Percentiles rank a stretch among this genome's conserved stretches.
phyloP scores from a whole-genome alignment of 345 rosid species.

The Ceriops tagal region DNA sequence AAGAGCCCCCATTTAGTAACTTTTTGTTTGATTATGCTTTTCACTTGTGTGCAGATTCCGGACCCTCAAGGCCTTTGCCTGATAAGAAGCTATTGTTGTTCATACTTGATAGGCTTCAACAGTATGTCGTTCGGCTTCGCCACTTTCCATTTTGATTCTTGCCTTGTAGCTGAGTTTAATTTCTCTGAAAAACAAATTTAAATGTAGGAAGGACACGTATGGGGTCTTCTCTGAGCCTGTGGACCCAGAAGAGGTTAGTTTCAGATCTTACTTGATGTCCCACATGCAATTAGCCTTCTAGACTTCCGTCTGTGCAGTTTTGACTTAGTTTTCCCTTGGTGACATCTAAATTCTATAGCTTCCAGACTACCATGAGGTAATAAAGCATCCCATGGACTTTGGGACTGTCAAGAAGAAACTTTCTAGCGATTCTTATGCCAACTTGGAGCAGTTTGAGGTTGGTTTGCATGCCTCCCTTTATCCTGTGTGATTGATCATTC shows the following conservation, averaged over 20 bases:
- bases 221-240: conserved; percentile 30
- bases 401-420: conserved; percentile 25
- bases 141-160: conserved; percentile 3
- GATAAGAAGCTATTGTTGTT: conserved; percentile 25
- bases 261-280: neutral
- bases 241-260: conserved; percentile 26
- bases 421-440: conserved; percentile 14
- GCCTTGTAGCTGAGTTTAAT: neutral
- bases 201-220: conserved; percentile 33
- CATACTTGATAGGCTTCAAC: conserved; percentile 31
- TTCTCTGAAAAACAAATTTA: neutral
- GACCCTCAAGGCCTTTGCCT: conserved; percentile 14
- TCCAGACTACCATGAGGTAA: conserved; percentile 31
- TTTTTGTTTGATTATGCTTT: neutral
- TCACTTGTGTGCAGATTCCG: neutral
- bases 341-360: conserved; percentile 16
- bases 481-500: neutral
- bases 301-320: neutral
- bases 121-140: conserved; percentile 10
- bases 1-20: conserved; percentile 9
- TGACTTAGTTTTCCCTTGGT: neutral
- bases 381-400: conserved; percentile 33
- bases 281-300: neutral
- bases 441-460: conserved; percentile 33
- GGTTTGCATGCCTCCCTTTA: neutral